phyloP scores from a whole-genome alignment of 805 yeast genomes.

The Kuraishia piskuri region DNA sequence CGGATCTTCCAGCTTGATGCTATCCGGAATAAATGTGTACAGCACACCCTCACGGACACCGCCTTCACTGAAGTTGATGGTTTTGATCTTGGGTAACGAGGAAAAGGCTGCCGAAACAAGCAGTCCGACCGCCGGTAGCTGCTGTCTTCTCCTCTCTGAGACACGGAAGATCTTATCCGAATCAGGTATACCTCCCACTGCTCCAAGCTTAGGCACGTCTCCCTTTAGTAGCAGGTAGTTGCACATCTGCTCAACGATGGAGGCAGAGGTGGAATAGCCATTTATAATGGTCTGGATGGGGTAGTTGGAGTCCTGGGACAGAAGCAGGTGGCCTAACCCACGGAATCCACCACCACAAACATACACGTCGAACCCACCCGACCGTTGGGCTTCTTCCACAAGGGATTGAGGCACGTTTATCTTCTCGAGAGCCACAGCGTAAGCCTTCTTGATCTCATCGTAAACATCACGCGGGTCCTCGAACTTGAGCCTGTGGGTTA shows the following conservation, averaged over 20 bases:
- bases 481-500: constrained; percentile 42
- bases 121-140: constrained; percentile 62
- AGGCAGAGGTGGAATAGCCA: constrained; percentile 54
- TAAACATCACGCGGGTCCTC: constrained; percentile 42
- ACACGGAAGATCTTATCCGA: constrained; percentile 48
- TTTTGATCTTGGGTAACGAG: constrained; percentile 49
- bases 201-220: constrained; percentile 31
- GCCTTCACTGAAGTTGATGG: constrained; percentile 65
- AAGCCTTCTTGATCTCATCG: constrained; percentile 44
- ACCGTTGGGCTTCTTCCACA: constrained; percentile 37
- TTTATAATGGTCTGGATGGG: constrained; percentile 66
- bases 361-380: constrained; percentile 56
- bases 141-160: constrained; percentile 56
- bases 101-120: constrained; percentile 55
- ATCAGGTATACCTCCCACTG: background rate
- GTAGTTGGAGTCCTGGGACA: constrained; percentile 41
- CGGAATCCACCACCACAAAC: constrained; percentile 72
- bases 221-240: constrained; percentile 42
- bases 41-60: constrained; percentile 73
- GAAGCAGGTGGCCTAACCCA: constrained; percentile 55
- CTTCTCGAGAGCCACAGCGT: constrained; percentile 37
- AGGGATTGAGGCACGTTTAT: constrained; percentile 46
- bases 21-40: constrained; percentile 50
- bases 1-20: constrained; percentile 60
- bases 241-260: constrained; percentile 41